Evolutionary conservation across 2,329 filamentous ascomycete genomes (phyloP).

Genomic region (Colletotrichum scovillei): DNA sequence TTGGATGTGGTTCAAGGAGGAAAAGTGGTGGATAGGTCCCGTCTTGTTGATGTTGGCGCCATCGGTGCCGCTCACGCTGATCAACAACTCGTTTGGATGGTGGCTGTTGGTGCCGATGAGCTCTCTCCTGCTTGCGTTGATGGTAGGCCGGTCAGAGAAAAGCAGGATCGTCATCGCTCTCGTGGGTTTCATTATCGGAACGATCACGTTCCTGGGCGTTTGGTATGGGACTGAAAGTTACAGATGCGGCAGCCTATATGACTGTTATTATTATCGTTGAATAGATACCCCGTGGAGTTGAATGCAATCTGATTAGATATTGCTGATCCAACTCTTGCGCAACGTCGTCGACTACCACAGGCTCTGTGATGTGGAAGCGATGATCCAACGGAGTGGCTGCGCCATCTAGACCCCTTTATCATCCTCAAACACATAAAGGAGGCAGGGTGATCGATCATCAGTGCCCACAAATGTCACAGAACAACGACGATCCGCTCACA

Average conservation of each 20-base stretch:
- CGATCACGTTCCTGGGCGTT: neutral
- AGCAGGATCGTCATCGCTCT: slow-evolving; percentile 4
- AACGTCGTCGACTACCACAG: neutral
- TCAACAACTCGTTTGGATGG: neutral
- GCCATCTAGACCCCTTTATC: neutral
- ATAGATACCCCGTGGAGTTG: neutral
- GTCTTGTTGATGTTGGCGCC: neutral
- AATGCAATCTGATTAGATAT: neutral
- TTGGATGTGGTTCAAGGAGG: slow-evolving; percentile 15
- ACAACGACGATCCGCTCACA: neutral
- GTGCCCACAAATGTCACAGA: neutral
- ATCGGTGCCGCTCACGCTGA: neutral
- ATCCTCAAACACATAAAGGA: neutral
- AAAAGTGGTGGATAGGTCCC: slow-evolving; percentile 21
- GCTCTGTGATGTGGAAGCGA: neutral
- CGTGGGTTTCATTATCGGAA: neutral
- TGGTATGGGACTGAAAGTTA: neutral
- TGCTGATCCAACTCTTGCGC: neutral
- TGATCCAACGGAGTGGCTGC: neutral
- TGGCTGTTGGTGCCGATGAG: neutral
- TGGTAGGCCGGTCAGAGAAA: slow-evolving; percentile 6
- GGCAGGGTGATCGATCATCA: too few relatives aligned
- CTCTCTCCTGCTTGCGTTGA: neutral
- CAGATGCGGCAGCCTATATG: too few relatives aligned
- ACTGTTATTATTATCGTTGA: neutral